These are phyloP conservation scores for Nitzschia inconspicua DNA, from an alignment of 108 stramenopile genomes.

Conservation along the genomic window DNA sequence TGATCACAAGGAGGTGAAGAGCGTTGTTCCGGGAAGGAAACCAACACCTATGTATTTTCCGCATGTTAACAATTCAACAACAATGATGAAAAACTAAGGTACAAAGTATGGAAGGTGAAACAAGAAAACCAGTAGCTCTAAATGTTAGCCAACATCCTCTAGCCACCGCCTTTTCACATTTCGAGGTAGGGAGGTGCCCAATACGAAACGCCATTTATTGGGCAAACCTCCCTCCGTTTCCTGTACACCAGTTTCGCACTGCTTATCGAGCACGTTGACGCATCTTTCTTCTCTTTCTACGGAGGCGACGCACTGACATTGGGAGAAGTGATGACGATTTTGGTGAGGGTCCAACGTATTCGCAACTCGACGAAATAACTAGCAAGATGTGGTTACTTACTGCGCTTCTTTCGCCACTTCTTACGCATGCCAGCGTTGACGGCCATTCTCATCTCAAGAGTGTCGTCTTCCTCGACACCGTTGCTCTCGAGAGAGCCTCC, in stretches of 20 bases:
- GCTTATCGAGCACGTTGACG: conserved; percentile 92
- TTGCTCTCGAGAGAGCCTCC: conserved; percentile 77
- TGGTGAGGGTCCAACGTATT: background rate
- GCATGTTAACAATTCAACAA: background rate
- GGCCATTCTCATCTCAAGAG: conserved; percentile 65
- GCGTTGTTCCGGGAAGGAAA: conserved; percentile 71
- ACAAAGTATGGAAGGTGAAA: conserved; percentile 54
- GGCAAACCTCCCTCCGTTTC: conserved; percentile 18
- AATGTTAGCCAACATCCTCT: conserved; percentile 27
- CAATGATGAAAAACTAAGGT: conserved; percentile 44
- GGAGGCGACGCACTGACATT: conserved; percentile 92
- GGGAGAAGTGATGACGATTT: too few species aligned
- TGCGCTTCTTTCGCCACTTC: conserved; percentile 93
- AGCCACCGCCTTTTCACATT: background rate
- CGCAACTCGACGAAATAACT: background rate
- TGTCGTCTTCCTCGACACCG: conserved; percentile 81
- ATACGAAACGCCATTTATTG: too few species aligned
- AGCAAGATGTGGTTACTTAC: background rate
- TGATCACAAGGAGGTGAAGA: conserved; percentile 48
- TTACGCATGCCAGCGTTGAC: conserved; percentile 83
- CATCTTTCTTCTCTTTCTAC: conserved; percentile 93
- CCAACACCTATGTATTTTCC: conserved; percentile 65
- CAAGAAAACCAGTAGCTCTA: conserved; percentile 52
- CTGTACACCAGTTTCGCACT: background rate
- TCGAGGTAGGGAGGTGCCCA: conserved; percentile 8